These are phyloP conservation scores for Trichosporon coremiiforme DNA, from an alignment of 1,284 basidiomycete genomes.

Conservation along the genomic window DNA sequence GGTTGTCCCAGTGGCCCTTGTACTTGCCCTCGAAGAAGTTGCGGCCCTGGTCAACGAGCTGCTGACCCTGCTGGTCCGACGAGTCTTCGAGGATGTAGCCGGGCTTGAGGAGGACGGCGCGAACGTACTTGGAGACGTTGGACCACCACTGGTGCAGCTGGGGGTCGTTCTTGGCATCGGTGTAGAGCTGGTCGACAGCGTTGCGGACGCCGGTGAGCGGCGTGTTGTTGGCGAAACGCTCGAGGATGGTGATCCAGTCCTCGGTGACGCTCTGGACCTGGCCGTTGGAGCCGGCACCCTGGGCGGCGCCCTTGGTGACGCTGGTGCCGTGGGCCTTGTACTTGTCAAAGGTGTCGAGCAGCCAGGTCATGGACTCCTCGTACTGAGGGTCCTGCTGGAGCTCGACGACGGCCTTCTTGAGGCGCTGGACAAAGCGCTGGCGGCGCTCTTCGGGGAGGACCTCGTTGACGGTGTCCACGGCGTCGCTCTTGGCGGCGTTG, in stretches of 20 bases:
- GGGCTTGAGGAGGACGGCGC: slow-evolving; percentile 76
- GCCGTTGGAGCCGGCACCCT: slow-evolving; percentile 57
- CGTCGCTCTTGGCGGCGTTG: neutral
- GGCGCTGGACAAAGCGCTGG: slow-evolving; percentile 56
- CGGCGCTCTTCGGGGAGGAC: slow-evolving; percentile 66
- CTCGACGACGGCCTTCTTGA: slow-evolving; percentile 72
- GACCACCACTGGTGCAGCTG: slow-evolving; percentile 78
- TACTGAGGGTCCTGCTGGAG: slow-evolving; percentile 92
- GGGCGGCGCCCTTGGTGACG: slow-evolving; percentile 35
- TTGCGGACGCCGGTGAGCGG: slow-evolving; percentile 70
- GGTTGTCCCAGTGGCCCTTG: slow-evolving; percentile 74
- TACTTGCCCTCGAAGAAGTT: slow-evolving; percentile 80
- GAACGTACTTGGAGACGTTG: slow-evolving; percentile 66
- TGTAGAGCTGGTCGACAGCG: slow-evolving; percentile 71
- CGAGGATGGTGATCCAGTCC: slow-evolving; percentile 77
- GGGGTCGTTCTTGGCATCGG: slow-evolving; percentile 74
- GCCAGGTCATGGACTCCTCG: slow-evolving; percentile 76
- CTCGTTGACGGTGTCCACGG: slow-evolving; percentile 9
- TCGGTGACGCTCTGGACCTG: slow-evolving; percentile 26
- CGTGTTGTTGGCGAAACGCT: slow-evolving; percentile 82
- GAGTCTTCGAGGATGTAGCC: slow-evolving; percentile 84
- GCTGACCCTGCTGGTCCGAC: slow-evolving; percentile 65
- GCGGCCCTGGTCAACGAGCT: slow-evolving; percentile 70
- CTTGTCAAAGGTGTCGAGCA: slow-evolving; percentile 70
- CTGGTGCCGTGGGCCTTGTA: slow-evolving; percentile 68